phyloP scores from a whole-genome alignment of 371 early-diverging fungal genomes.

The Racocetra persica region DNA sequence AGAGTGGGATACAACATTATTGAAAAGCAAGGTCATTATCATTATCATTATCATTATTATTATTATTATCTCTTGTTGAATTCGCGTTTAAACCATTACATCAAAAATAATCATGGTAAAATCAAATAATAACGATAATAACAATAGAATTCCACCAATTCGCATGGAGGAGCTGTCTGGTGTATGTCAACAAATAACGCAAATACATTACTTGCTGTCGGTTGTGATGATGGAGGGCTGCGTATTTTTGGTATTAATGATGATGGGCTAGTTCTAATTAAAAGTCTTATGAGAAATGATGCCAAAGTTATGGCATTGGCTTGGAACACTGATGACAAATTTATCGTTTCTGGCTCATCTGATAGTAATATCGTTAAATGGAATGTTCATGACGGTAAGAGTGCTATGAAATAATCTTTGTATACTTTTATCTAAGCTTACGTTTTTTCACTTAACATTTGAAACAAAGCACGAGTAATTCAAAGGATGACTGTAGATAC shows the following conservation, averaged over 20 bases:
- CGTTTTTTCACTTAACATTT: neutral
- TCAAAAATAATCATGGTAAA: constrained; percentile 21
- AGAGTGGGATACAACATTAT: constrained; percentile 84
- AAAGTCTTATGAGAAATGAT: constrained; percentile 26
- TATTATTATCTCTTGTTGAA: neutral
- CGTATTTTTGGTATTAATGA: constrained; percentile 85
- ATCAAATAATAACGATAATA: neutral
- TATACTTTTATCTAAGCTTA: neutral
- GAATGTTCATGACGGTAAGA: constrained; percentile 62
- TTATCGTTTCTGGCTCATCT: constrained; percentile 84
- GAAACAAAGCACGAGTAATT: constrained; percentile 57
- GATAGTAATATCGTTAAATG: constrained; percentile 83
- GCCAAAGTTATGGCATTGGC: constrained; percentile 71
- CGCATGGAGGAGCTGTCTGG: constrained; percentile 94
- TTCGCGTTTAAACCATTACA: neutral
- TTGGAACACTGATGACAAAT: constrained; percentile 78
- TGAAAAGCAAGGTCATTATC: constrained; percentile 69
- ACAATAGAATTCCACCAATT: constrained; percentile 65
- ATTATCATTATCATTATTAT: constrained; percentile 44
- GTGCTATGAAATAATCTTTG: neutral
- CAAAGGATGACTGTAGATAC: constrained; percentile 78
- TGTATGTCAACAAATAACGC: constrained; percentile 84
- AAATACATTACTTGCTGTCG: constrained; percentile 84
- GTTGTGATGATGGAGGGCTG: constrained; percentile 93
- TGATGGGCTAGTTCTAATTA: constrained; percentile 68